Conservation (phyloP, 148 eudicot species). For the Cornus kousa region DNA sequence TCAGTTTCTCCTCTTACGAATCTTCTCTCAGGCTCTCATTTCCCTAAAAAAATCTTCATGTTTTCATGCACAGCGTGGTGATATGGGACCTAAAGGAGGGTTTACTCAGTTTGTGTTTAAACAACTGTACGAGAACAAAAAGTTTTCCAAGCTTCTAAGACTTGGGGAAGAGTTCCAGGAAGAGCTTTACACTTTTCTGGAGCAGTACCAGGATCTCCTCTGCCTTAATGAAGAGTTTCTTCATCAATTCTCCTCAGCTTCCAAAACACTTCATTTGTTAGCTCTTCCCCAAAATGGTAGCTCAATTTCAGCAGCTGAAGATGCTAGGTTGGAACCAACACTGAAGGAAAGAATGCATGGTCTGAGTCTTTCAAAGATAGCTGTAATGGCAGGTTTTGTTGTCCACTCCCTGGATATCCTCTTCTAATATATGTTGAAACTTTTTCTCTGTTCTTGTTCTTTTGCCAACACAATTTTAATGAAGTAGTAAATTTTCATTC, state of each 20-base stretch:
- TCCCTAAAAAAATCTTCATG: slow-evolving; percentile 4
- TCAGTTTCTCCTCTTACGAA: background rate
- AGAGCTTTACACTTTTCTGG: slow-evolving; percentile 65
- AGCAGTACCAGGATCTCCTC: slow-evolving; percentile 66
- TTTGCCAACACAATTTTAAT: background rate
- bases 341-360: slow-evolving; percentile 73
- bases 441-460: background rate
- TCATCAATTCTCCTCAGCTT: slow-evolving; percentile 70
- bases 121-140: slow-evolving; percentile 60
- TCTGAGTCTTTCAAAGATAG: slow-evolving; percentile 84
- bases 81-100: slow-evolving; percentile 94
- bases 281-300: slow-evolving; percentile 63
- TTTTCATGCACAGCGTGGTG: slow-evolving; percentile 60
- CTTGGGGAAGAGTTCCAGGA: slow-evolving; percentile 93
- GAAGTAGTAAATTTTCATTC: background rate
- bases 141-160: slow-evolving; percentile 75
- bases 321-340: slow-evolving; percentile 31
- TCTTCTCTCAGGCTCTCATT: slow-evolving; percentile 9
- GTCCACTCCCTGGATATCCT: background rate
- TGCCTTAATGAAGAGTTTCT: slow-evolving; percentile 90
- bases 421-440: background rate
- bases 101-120: slow-evolving; percentile 82
- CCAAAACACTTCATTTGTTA: slow-evolving; percentile 74
- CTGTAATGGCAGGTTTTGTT: slow-evolving; percentile 81
- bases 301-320: slow-evolving; percentile 31